Percentiles rank a stretch among this genome's conserved stretches.
Evolutionary conservation across 129 eudicot genomes (phyloP).

Genomic region (Kitagawia praeruptora): DNA sequence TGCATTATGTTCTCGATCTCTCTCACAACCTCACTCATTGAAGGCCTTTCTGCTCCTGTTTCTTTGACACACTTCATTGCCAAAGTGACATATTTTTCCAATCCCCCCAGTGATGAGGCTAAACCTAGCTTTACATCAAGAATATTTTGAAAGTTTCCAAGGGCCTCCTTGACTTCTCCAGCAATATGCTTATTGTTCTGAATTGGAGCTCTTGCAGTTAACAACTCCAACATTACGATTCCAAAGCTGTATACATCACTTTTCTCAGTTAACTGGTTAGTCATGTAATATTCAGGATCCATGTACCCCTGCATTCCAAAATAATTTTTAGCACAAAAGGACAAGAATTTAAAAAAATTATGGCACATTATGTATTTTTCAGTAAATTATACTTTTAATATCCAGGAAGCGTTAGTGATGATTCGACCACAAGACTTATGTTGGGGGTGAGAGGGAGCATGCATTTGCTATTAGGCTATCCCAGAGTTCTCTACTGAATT

Average conservation of each 20-base stretch:
- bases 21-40: constrained; percentile 79
- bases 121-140: constrained; percentile 51
- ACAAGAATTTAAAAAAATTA: not conserved
- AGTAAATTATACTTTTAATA: too few species aligned
- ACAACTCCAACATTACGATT: constrained; percentile 59
- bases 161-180: constrained; percentile 36
- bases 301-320: constrained; percentile 63
- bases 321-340: not conserved
- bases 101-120: constrained; percentile 37
- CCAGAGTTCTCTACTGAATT: not conserved
- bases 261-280: constrained; percentile 64
- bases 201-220: constrained; percentile 64
- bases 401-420: too few species aligned
- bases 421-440: not conserved
- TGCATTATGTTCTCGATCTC: constrained; percentile 60
- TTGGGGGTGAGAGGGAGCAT: not conserved
- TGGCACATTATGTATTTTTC: not conserved
- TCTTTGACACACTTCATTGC: constrained; percentile 72
- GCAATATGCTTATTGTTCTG: constrained; percentile 59
- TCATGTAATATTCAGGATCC: constrained; percentile 93
- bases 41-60: constrained; percentile 47
- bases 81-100: constrained; percentile 42
- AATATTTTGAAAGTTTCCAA: constrained; percentile 23
- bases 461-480: not conserved
- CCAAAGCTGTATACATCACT: constrained; percentile 93